Percentiles rank a stretch among this genome's conserved stretches.
These are phyloP conservation scores for Alternaria conjuncta DNA, from an alignment of 2,329 filamentous ascomycete genomes.

Conservation along the genomic window DNA sequence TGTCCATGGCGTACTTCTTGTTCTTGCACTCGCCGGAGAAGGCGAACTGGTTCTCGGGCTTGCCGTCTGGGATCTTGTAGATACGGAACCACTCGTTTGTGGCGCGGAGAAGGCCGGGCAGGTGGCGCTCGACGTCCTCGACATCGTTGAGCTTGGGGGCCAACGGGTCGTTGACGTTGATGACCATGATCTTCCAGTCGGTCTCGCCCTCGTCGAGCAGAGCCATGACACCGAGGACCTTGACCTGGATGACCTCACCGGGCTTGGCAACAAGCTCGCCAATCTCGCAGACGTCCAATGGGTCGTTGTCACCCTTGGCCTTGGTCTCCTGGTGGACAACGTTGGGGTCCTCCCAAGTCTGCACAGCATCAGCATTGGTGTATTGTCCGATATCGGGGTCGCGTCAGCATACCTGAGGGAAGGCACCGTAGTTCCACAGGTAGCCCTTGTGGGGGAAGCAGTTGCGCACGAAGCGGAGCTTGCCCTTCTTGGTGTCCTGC, in stretches of 20 bases:
- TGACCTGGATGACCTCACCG: conserved; percentile 99
- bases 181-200: conserved; percentile 99
- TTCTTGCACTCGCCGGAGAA: conserved; percentile 99
- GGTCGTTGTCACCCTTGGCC: conserved; percentile 99
- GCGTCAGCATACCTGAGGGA: conserved; percentile 78
- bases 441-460: conserved; percentile 99
- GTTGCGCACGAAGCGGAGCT: conserved; percentile 98
- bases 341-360: conserved; percentile 99
- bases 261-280: conserved; percentile 96
- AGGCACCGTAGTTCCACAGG: conserved; percentile 99
- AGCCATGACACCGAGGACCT: conserved; percentile 99
- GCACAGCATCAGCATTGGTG: conserved; percentile 36
- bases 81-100: conserved; percentile 99
- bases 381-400: conserved; percentile 36
- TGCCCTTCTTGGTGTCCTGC: conserved; percentile 99
- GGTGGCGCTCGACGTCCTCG: conserved; percentile 98
- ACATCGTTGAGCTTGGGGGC: conserved; percentile 97
- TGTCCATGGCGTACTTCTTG: conserved; percentile 96
- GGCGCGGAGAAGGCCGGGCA: conserved; percentile 93
- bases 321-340: conserved; percentile 97
- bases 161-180: conserved; percentile 96
- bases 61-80: conserved; percentile 99
- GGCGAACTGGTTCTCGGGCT: conserved; percentile 99
- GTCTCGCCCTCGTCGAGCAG: conserved; percentile 99
- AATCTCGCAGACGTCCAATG: conserved; percentile 99